A percentile compares a stretch with the other conserved stretches of the same genome.
Conservation (phyloP, 371 early-diverging fungal species). For the Mortierella sp. region DNA sequence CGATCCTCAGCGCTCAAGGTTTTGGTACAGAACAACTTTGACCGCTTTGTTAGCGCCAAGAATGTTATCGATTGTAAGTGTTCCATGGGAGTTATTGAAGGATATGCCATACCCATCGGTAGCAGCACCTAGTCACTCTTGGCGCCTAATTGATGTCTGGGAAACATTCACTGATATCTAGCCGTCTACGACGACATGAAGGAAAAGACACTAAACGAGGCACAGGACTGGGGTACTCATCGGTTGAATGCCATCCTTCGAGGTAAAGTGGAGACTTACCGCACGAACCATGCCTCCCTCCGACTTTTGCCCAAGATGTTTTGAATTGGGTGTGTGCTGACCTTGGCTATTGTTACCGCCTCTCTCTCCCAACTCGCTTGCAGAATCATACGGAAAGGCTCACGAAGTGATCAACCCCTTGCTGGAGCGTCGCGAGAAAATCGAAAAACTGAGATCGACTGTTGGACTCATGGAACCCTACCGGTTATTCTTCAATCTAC, state of each 20-base stretch:
- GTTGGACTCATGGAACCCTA: slow-evolving; percentile 90
- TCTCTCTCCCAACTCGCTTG: too few species aligned
- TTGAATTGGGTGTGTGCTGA: too few species aligned
- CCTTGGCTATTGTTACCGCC: too few species aligned
- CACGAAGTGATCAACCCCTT: slow-evolving; percentile 89
- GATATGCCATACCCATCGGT: too few species aligned
- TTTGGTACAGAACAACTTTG: slow-evolving; percentile 94
- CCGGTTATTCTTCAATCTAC: slow-evolving; percentile 94
- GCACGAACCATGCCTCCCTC: too few species aligned
- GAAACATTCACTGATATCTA: slow-evolving; percentile 11
- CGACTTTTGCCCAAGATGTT: too few species aligned
- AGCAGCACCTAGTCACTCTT: too few species aligned
- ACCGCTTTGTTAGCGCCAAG: slow-evolving; percentile 95
- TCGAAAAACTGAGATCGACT: slow-evolving; percentile 91
- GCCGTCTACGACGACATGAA: slow-evolving; percentile 92
- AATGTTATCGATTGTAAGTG: slow-evolving; percentile 87
- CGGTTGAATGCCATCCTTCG: slow-evolving; percentile 68
- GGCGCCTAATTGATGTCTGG: too few species aligned
- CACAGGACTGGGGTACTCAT: slow-evolving; percentile 84
- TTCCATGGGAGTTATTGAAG: neutral
- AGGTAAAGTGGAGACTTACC: slow-evolving; percentile 54
- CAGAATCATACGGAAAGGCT: slow-evolving; percentile 77
- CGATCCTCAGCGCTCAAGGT: slow-evolving; percentile 87
- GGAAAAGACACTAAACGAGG: slow-evolving; percentile 78
- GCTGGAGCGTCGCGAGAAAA: slow-evolving; percentile 83